These are phyloP conservation scores for Francoa sonchifolia DNA, from an alignment of 441 rosid genomes.

Conservation along the genomic window DNA sequence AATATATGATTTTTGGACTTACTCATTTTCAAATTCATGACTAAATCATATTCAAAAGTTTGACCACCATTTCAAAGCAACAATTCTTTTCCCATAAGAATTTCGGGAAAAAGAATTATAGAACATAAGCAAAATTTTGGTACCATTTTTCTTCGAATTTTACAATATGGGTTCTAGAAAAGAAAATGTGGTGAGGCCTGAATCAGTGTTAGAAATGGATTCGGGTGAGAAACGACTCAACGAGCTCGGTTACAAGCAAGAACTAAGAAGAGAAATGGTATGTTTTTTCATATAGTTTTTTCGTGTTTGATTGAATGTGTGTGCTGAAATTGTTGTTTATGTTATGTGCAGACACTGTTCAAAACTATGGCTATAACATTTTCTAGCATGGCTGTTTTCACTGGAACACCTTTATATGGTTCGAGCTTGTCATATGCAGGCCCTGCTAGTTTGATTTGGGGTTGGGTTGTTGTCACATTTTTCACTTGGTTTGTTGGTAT, in stretches of 20 bases:
- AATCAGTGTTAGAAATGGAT: slow-evolving; percentile 20
- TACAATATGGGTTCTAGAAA: neutral
- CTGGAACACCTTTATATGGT: slow-evolving; percentile 50
- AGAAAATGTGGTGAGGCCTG: neutral
- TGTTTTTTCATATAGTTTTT: neutral
- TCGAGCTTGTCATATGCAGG: slow-evolving; percentile 48
- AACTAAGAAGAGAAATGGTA: slow-evolving; percentile 56
- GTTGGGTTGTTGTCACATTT: slow-evolving; percentile 51
- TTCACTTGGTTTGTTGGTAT: slow-evolving; percentile 59
- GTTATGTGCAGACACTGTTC: slow-evolving; percentile 35
- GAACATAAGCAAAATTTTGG: no score
- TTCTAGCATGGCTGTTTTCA: slow-evolving; percentile 51
- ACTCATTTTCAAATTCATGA: no score
- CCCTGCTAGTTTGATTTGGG: slow-evolving; percentile 47
- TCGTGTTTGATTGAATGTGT: neutral
- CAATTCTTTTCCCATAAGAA: no score
- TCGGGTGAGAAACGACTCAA: slow-evolving; percentile 50
- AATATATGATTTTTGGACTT: no score
- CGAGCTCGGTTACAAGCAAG: slow-evolving; percentile 66
- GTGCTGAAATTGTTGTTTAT: neutral
- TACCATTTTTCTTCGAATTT: no score
- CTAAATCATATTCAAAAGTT: no score
- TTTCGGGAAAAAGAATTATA: no score
- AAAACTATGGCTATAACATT: slow-evolving; percentile 50
- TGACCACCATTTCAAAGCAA: no score